Evolutionary conservation across 371 early-diverging fungal genomes (phyloP), one percentile per base, ranked within the genome.

Genomic region (Haplosporangium sp.): DNA sequence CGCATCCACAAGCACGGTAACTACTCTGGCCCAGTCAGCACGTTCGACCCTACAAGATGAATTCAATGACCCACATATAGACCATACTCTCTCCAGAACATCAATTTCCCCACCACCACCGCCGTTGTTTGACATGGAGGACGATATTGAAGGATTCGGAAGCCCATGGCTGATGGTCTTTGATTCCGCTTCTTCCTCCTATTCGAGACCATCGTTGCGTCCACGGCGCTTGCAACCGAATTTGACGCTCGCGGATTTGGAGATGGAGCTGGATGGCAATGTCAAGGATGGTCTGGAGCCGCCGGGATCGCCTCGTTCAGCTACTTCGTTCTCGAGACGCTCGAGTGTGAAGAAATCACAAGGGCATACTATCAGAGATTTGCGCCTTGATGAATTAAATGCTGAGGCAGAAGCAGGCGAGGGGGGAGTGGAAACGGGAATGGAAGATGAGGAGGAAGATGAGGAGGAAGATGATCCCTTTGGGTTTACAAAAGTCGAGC

Each of bases 401-500:
- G 9, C 10, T 2, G 21, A 38, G 1, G 65, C 23, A 12, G 13
- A 6, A 12, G 29, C 5, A 6, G 58, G 42, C 43, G 47, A 52
- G 0, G 29, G 29, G 4, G 46, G 53, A 0, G n/a, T 41, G 42
- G 65, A 65, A 6, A 38, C 40, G 29, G 58, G 48, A 0, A n/a
- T 21, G 18, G 40, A 42, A 13, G 13, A 21, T 7, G 43, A 53
- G 5, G 37, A 47, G 2, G 62, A 46, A 2, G 52, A 55, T 1
- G 48, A 65, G 14, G 54, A 59, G 8, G 68, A 59, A 4, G 68
- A 68, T 38, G 74, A 74, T 29, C 74, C 74, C 1, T 74, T 74
- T 69, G 74, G 74, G n/a, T 74, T 74, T 43, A 20, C 61, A 41
- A 64, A 69, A 21, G 74, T 53, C 13, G 65, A 74, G 12, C 60